Conservation (phyloP, 352 stramenopile genomes). For the Pythium chondricola region DNA sequence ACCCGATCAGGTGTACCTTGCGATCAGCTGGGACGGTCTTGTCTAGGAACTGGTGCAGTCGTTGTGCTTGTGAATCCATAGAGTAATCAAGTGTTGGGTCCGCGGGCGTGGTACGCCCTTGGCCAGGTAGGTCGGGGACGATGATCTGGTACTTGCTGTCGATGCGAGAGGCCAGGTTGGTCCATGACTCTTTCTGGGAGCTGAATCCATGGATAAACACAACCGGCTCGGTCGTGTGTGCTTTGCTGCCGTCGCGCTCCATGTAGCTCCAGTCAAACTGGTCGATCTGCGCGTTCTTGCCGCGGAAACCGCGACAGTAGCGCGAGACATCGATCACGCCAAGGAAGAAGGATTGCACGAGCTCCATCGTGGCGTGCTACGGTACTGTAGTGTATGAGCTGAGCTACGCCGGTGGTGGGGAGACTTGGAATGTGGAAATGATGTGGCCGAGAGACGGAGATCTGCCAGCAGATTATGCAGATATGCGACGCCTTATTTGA, state of each 20-base stretch:
- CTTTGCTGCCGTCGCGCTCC: constrained; percentile 35
- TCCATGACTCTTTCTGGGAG: constrained; percentile 63
- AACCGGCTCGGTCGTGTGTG: constrained; percentile 38
- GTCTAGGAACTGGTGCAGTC: constrained; percentile 55
- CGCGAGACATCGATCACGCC: constrained; percentile 41
- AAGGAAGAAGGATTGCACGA: constrained; percentile 25
- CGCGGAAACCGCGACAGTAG: constrained; percentile 45
- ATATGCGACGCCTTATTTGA: too few relatives aligned
- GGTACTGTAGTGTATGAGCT: not conserved
- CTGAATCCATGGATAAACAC: constrained; percentile 73
- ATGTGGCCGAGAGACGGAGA: too few relatives aligned
- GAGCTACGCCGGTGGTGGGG: not conserved
- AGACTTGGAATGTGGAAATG: too few relatives aligned
- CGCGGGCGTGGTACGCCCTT: constrained; percentile 51
- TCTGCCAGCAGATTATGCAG: too few relatives aligned
- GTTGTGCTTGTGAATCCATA: constrained; percentile 39
- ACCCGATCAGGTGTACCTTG: constrained; percentile 68
- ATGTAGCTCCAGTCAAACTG: constrained; percentile 74
- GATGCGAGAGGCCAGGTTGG: constrained; percentile 38
- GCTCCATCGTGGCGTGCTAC: constrained; percentile 8
- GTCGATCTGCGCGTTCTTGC: constrained; percentile 35
- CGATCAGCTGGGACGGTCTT: constrained; percentile 34
- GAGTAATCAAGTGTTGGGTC: constrained; percentile 40
- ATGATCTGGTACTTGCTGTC: constrained; percentile 51
- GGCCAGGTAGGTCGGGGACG: constrained; percentile 63